A percentile compares a stretch with the other conserved stretches of the same genome.
phyloP scores from a whole-genome alignment of 495 filamentous ascomycete genomes.

The Tuber borchii region DNA sequence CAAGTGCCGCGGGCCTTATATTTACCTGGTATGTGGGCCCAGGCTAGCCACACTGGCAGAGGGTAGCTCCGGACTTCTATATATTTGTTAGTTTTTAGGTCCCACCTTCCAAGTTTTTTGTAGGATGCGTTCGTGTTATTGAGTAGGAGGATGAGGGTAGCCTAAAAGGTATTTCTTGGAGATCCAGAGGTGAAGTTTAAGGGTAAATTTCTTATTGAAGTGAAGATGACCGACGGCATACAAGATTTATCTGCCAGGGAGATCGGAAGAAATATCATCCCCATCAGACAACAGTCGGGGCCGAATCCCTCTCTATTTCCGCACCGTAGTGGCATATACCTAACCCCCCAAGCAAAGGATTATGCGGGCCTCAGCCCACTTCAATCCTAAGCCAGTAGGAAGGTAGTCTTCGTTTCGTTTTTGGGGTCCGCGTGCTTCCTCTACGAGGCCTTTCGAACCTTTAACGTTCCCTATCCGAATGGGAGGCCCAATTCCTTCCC shows the following conservation, averaged over 20 bases:
- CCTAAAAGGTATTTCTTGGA: background rate
- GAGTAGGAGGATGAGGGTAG: background rate
- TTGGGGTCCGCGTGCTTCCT: background rate
- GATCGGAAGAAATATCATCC: background rate
- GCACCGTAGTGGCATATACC: background rate
- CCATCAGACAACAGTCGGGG: background rate
- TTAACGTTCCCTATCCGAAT: background rate
- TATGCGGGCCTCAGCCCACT: background rate
- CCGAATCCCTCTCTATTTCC: background rate
- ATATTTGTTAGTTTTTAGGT: background rate
- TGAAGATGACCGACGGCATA: background rate
- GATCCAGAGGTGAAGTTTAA: background rate
- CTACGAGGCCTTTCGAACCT: background rate
- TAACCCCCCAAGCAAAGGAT: background rate
- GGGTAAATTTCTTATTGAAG: background rate
- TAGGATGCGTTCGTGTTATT: background rate
- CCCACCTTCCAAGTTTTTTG: too few species aligned
- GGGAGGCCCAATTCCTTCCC: background rate
- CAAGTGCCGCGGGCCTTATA: background rate
- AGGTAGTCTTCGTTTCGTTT: background rate
- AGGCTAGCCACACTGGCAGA: background rate
- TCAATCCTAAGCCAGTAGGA: background rate
- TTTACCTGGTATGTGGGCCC: background rate
- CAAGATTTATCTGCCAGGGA: background rate
- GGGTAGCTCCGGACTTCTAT: background rate